phyloP scores from a whole-genome alignment of 495 filamentous ascomycete genomes.

The Immersiella caudata region DNA sequence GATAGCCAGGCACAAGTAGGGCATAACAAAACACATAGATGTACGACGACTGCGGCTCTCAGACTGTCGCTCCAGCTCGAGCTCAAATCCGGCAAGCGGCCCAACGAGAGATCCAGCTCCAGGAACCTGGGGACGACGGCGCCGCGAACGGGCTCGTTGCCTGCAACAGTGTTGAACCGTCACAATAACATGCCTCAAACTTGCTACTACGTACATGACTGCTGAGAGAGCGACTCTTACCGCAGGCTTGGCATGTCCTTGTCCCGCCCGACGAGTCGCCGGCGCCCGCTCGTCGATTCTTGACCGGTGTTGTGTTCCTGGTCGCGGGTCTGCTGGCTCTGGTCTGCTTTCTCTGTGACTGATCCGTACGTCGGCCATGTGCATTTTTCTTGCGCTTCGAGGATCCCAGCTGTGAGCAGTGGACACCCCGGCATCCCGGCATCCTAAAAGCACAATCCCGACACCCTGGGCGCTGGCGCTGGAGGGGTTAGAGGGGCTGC shows the following conservation, averaged over 20 bases:
- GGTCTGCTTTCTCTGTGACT: background rate
- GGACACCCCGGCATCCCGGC: slow-evolving; percentile 10
- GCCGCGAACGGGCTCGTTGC: background rate
- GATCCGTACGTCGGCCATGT: slow-evolving; percentile 2
- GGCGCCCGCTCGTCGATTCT: background rate
- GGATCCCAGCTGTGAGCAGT: background rate
- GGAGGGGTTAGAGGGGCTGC: slow-evolving; percentile 5
- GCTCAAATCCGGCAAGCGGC: background rate
- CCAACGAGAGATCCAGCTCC: background rate
- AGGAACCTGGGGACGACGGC: slow-evolving; percentile 1
- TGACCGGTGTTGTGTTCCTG: background rate
- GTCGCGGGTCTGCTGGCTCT: background rate
- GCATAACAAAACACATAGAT: background rate
- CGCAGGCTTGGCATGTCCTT: background rate
- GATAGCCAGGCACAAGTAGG: background rate
- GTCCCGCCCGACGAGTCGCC: background rate
- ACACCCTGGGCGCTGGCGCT: slow-evolving; percentile 6
- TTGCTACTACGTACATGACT: background rate
- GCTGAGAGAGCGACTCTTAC: slow-evolving; percentile 6
- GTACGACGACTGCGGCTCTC: background rate
- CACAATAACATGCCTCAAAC: background rate
- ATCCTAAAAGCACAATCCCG: slow-evolving; percentile 8
- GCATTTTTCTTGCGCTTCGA: slow-evolving; percentile 10
- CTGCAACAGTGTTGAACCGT: background rate
- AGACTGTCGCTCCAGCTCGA: background rate